Evolutionary conservation across 257 asterid species (phyloP).

Genomic region (Thymus mandschuricus): DNA sequence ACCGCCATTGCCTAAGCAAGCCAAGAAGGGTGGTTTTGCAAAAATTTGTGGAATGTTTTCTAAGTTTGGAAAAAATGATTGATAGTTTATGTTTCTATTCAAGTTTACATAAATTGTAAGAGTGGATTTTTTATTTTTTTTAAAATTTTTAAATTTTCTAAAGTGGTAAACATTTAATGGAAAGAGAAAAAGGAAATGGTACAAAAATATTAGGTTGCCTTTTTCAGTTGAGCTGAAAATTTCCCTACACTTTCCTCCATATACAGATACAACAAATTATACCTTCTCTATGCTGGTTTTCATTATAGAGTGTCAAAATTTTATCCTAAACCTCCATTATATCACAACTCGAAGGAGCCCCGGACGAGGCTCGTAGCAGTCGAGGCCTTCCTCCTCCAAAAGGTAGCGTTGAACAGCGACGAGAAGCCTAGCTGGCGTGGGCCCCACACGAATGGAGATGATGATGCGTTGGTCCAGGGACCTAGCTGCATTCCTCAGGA

Average conservation of each 20-base stretch:
- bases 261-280: conserved; percentile 49
- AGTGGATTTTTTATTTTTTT: no score
- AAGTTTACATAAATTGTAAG: no score
- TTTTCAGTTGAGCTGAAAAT: not conserved
- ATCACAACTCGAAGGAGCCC: conserved; percentile 69
- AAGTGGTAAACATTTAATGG: no score
- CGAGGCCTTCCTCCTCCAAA: conserved; percentile 82
- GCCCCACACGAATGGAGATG: conserved; percentile 72
- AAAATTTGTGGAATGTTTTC: not conserved
- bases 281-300: conserved; percentile 19
- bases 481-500: conserved; percentile 68
- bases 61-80: not conserved
- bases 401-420: conserved; percentile 76
- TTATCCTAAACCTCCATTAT: conserved; percentile 48
- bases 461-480: conserved; percentile 64
- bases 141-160: no score
- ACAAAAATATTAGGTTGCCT: not conserved
- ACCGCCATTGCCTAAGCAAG: conserved; percentile 6
- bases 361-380: conserved; percentile 78
- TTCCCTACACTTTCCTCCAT: conserved; percentile 41
- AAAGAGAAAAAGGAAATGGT: not conserved
- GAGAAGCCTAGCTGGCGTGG: conserved; percentile 71
- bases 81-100: not conserved
- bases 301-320: conserved; percentile 37
- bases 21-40: conserved; percentile 1